Base-by-base conservation (phyloP, 2,329 filamentous ascomycete species). In the Fusarium sp. region DNA sequence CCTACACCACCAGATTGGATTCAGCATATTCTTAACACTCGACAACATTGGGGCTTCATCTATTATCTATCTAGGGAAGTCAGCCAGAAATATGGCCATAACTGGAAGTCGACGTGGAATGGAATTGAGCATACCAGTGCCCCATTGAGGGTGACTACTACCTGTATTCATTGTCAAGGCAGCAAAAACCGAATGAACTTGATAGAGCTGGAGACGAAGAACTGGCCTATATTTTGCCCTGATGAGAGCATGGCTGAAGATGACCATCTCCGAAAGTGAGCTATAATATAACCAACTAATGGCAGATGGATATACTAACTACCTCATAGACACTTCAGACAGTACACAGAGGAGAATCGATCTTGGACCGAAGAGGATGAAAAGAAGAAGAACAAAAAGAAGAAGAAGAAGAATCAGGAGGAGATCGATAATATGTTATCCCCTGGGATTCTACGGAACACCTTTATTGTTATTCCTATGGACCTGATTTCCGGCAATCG, bases 1-100 rank as follows among this genome's bases (percentile, higher is more conserved):
- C 68, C 66, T 23, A 17, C 63, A 28, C 63, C 68, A 7, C 68
- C 68, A 39, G 30, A 50, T 28, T 70, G 63, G 66, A 26, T 70
- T 0, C 54, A 50, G 28, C 9, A 64, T 2, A 49, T 70, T 19
- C 4, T 69, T 15, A 20, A 70, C 2, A 20, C 44, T 36, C n/a
- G 34, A 3, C 7, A 69, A 42, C 30, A 52, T 6, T 68, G 42
- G 26, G 66, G 69, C 4, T 69, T 64, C 28, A 23, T 71, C 40
- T 69, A 62, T 32, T 72, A 71, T 19, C 20, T 36, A 7, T 59
- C 56, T 4, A 57, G 58, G 19, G 49, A 66, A 6, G 49, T 58
- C 24, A 6, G 63, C 7, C 6, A 58, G 40, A 54, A 28, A 20
- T 28, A 54, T 38, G 23, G 51, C 32, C 15, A 23, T 39, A 23